These are phyloP conservation scores for Chaetomium cochliodes DNA, from an alignment of 495 filamentous ascomycete genomes.

Conservation along the genomic window DNA sequence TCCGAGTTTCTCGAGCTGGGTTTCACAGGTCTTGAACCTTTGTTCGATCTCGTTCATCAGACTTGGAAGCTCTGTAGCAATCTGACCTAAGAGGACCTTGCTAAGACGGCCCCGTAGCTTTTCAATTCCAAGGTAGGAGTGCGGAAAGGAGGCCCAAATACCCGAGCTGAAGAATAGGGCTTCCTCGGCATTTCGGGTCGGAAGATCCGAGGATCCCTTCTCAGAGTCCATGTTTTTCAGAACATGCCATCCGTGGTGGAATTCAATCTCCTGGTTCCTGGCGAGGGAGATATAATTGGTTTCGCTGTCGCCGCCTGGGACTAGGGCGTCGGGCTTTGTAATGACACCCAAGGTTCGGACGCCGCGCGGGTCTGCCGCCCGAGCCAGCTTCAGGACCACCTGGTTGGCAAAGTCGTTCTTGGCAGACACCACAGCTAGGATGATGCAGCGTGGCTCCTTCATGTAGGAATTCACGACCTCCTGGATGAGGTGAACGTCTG, in stretches of 20 bases:
- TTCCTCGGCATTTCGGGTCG: slow-evolving; percentile 44
- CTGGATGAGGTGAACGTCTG: slow-evolving; percentile 53
- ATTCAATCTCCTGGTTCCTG: slow-evolving; percentile 58
- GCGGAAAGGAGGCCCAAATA: slow-evolving; percentile 40
- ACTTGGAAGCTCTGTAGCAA: slow-evolving; percentile 55
- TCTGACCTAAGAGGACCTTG: slow-evolving; percentile 56
- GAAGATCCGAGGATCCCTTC: slow-evolving; percentile 38
- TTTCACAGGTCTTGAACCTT: slow-evolving; percentile 36
- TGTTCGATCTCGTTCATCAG: slow-evolving; percentile 57
- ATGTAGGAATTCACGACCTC: slow-evolving; percentile 62
- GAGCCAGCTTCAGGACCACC: slow-evolving; percentile 65
- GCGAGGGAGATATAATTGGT: slow-evolving; percentile 53
- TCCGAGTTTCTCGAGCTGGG: slow-evolving; percentile 49
- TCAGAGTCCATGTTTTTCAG: slow-evolving; percentile 61
- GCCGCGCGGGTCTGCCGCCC: slow-evolving; percentile 70
- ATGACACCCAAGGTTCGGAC: slow-evolving; percentile 79
- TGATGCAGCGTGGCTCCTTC: slow-evolving; percentile 56
- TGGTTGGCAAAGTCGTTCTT: slow-evolving; percentile 63
- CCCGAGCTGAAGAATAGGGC: slow-evolving; percentile 44
- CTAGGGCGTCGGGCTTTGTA: slow-evolving; percentile 73
- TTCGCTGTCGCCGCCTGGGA: slow-evolving; percentile 51
- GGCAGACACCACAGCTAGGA: slow-evolving; percentile 64
- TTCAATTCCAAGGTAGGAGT: slow-evolving; percentile 46
- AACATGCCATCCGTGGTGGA: slow-evolving; percentile 71
- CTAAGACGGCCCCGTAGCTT: slow-evolving; percentile 54